Evolutionary conservation across 495 filamentous ascomycete species (phyloP).

Genomic region (Aspergillus funiculosus): DNA sequence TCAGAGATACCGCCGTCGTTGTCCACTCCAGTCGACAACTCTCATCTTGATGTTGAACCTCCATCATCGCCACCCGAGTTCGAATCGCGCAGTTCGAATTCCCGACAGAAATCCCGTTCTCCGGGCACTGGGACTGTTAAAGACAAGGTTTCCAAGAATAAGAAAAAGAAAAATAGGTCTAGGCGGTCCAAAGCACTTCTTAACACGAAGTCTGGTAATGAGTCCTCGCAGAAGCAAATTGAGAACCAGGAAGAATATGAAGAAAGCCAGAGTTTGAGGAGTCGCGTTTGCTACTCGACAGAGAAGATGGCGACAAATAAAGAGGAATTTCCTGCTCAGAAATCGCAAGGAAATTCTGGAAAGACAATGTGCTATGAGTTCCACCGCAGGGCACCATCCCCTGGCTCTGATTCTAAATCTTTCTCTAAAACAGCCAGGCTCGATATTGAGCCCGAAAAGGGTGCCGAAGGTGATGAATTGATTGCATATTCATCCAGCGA

Average conservation of each 20-base stretch:
- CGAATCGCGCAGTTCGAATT: slow-evolving; percentile 24
- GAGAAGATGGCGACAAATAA: slow-evolving; percentile 14
- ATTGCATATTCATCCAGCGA: slow-evolving; percentile 32
- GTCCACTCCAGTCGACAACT: slow-evolving; percentile 14
- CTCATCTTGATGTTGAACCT: slow-evolving; percentile 23
- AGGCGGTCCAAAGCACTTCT: slow-evolving; percentile 6
- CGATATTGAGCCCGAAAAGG: not conserved
- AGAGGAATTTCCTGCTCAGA: slow-evolving; percentile 1
- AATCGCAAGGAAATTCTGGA: not conserved
- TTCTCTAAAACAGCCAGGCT: not conserved
- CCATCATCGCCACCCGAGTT: slow-evolving; percentile 41
- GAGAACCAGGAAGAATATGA: slow-evolving; percentile 8
- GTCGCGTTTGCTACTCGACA: slow-evolving; percentile 29
- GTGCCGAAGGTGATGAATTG: not conserved
- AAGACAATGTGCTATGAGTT: not conserved
- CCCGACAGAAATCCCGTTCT: slow-evolving; percentile 2
- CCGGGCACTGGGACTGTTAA: not conserved
- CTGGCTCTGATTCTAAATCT: not conserved
- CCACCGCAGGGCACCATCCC: not conserved
- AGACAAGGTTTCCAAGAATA: slow-evolving; percentile 13
- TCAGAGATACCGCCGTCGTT: slow-evolving; percentile 17
- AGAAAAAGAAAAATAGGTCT: slow-evolving; percentile 17
- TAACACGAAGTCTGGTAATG: slow-evolving; percentile 2
- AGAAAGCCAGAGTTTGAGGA: slow-evolving; percentile 21
- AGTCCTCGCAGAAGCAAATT: not conserved